Percentiles rank a stretch among this genome's conserved stretches.
These are phyloP conservation scores for Myxozyma neglecta DNA, from an alignment of 805 yeast genomes.

Conservation along the genomic window DNA sequence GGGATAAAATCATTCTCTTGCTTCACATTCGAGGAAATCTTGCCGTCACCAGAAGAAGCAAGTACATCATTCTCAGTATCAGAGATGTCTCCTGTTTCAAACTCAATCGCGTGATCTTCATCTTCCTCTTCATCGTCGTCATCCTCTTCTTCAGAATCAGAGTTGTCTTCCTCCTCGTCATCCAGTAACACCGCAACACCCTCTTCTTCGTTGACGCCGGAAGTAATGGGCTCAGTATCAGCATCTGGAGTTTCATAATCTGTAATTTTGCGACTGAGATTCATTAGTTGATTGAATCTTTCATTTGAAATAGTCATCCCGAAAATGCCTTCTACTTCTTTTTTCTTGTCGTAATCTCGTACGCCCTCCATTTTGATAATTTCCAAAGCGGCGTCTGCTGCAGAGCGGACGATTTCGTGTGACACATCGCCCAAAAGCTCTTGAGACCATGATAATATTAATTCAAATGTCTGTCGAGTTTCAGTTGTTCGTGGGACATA, in stretches of 20 bases:
- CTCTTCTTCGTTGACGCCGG: conserved; percentile 42
- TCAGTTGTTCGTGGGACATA: conserved; percentile 65
- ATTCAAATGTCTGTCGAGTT: conserved; percentile 53
- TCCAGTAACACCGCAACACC: conserved; percentile 49
- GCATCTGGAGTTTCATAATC: conserved; percentile 46
- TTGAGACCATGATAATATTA: conserved; percentile 61
- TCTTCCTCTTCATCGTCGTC: conserved; percentile 37
- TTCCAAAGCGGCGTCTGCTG: conserved; percentile 65
- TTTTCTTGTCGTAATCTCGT: conserved; percentile 48
- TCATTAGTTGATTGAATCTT: conserved; percentile 49
- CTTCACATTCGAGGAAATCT: neutral
- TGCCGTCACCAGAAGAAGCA: conserved; percentile 7
- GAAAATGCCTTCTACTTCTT: conserved; percentile 54
- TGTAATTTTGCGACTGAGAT: conserved; percentile 49
- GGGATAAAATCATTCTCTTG: conserved; percentile 34
- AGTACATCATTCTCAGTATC: conserved; percentile 30
- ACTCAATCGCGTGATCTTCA: conserved; percentile 34
- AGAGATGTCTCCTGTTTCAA: conserved; percentile 36
- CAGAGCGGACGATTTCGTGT: conserved; percentile 67
- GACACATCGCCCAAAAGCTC: conserved; percentile 69
- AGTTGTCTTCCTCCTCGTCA: conserved; percentile 43
- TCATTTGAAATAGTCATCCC: conserved; percentile 46
- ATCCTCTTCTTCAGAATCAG: conserved; percentile 37
- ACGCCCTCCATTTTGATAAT: conserved; percentile 50
- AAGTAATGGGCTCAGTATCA: conserved; percentile 24